Base-by-base conservation (phyloP, 2,329 filamentous ascomycete genomes). In the Fusarium subglutinans region DNA sequence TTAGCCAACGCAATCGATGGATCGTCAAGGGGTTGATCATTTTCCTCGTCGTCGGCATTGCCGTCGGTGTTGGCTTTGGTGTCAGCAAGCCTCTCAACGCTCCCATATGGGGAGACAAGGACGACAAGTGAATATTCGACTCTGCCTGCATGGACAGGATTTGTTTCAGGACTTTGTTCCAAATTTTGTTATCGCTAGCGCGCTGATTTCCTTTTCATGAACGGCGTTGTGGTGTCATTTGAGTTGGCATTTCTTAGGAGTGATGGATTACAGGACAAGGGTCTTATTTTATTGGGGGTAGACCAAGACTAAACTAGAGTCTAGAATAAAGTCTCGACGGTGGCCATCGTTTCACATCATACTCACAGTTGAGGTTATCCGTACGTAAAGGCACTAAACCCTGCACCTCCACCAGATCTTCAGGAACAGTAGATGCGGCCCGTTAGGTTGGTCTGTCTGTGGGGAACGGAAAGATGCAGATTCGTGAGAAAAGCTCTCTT, bases 21-120 rank as follows among this genome's bases (percentile, higher is more conserved):
- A 80, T 91, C n/a, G 66, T 66, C 54, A 70, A 66, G 40, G 68
- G 68, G 18, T 73, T 86, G 48, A 86, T 90, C 54, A 83, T 83
- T 6, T 71, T 89, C 9, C 78, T 90, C 33, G 83, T 90, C 26
- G 78, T 90, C 10, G 88, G 88, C 56, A 79, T 87, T 57, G 88
- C 87, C 20, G 84, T 90, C 15, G 87, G 84, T 48, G 82, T 91
- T 28, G 90, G 90, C 28, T 84, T 91, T 51, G 90, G 90, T 55
- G 84, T 91, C 74, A 90, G 88, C 84, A 91, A 89, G 80, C 86
- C 88, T 6, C 83, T 91, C 3, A 86, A 87, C 18, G 89, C 89
- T n/a, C 84, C 85, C 22, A 88, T 91, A 73, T 91, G 89, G 89
- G 81, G 85, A 78, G 80, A 81, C 72, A 77, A 80, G 28, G 74